Conservation (phyloP, 495 filamentous ascomycete species). For the Aspergillus sparsus region DNA sequence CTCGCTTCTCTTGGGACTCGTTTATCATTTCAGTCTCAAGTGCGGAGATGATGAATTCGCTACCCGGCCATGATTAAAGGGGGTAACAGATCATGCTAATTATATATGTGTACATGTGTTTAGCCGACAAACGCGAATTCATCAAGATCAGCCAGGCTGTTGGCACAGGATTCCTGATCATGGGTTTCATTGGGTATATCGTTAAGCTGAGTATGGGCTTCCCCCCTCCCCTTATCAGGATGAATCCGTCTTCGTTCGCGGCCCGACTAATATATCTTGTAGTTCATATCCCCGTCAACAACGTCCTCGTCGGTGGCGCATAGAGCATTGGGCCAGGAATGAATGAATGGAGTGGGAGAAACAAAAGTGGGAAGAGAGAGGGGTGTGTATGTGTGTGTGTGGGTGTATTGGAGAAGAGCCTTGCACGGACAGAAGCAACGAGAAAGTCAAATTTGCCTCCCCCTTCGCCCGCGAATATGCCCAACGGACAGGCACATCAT, state of each 20-base stretch:
- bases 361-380: no score
- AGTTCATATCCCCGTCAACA: constrained; percentile 85
- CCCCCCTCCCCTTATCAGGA: neutral
- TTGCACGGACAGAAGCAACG: no score
- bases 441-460: no score
- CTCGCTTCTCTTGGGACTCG: neutral
- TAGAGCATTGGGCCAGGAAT: constrained; percentile 32
- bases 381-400: no score
- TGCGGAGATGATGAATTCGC: no score
- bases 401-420: no score
- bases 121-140: constrained; percentile 83
- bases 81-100: neutral
- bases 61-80: neutral
- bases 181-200: constrained; percentile 83
- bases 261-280: neutral
- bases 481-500: no score
- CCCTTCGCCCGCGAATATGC: no score
- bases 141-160: constrained; percentile 95
- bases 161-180: constrained; percentile 85
- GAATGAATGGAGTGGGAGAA: no score
- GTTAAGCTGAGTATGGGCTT: constrained; percentile 81
- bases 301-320: constrained; percentile 73
- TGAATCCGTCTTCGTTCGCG: neutral
- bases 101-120: neutral
- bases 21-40: no score